A percentile compares a stretch with the other conserved stretches of the same genome.
These are phyloP conservation scores for Biscutella laevigata DNA, from an alignment of 441 rosid species.

Conservation along the genomic window DNA sequence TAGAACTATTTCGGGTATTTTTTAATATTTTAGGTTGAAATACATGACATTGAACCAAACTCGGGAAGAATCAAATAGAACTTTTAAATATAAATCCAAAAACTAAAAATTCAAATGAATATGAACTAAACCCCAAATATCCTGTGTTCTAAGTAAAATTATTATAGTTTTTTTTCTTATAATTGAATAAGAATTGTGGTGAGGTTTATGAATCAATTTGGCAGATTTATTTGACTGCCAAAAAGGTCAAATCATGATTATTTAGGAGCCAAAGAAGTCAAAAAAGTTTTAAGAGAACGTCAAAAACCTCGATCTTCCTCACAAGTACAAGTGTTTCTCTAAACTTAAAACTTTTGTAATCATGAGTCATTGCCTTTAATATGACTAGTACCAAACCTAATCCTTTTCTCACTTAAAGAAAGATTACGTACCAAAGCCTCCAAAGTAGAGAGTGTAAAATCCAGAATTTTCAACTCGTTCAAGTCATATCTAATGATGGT, in stretches of 20 bases:
- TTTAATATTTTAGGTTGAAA: no score
- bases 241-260: constrained; percentile 28
- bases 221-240: constrained; percentile 26
- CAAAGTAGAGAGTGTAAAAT: constrained; percentile 16
- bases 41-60: no score
- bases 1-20: no score
- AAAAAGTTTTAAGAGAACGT: constrained; percentile 23
- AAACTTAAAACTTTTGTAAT: constrained; percentile 17
- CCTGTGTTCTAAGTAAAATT: no score
- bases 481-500: constrained; percentile 27
- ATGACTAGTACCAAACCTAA: background rate
- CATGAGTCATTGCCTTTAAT: constrained; percentile 10
- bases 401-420: background rate
- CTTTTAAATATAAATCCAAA: no score
- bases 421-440: constrained; percentile 22
- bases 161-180: no score
- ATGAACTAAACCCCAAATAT: no score
- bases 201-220: constrained; percentile 13
- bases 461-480: constrained; percentile 15
- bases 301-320: constrained; percentile 26
- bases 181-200: no score
- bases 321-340: constrained; percentile 23
- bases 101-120: no score
- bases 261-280: constrained; percentile 22
- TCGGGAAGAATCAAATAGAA: no score